phyloP scores from a whole-genome alignment of 352 stramenopile species.

The Pythium dissimile region DNA sequence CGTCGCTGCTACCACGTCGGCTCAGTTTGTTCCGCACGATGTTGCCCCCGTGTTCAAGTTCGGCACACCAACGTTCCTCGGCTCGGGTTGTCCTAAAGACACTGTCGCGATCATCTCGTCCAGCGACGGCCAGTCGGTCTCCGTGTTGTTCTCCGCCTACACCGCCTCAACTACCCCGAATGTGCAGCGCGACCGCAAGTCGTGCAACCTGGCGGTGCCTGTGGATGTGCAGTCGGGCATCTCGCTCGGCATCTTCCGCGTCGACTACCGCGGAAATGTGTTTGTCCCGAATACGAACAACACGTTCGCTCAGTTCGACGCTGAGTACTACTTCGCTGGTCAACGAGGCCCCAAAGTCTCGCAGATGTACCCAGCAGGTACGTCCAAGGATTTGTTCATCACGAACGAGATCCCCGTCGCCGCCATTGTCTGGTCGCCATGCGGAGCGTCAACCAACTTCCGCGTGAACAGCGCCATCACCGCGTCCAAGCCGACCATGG shows the following conservation, averaged over 20 bases:
- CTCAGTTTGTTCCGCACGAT: too few species aligned
- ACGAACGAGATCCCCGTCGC: conserved; percentile 37
- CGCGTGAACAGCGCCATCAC: conserved; percentile 49
- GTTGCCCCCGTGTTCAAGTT: too few species aligned
- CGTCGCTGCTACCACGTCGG: too few species aligned
- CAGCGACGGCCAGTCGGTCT: conserved; percentile 30
- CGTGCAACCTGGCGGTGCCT: conserved; percentile 39
- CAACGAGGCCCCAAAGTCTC: conserved; percentile 28
- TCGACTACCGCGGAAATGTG: conserved; percentile 47
- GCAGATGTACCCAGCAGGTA: conserved; percentile 29
- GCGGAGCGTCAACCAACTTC: conserved; percentile 45
- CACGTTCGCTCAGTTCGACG: conserved; percentile 40
- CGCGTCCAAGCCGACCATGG: conserved; percentile 26
- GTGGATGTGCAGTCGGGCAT: conserved; percentile 32
- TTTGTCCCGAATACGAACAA: conserved; percentile 31
- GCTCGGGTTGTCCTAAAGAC: conserved; percentile 30
- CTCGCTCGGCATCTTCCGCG: conserved; percentile 31
- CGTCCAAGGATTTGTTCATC: conserved; percentile 43
- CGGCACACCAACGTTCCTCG: conserved; percentile 27
- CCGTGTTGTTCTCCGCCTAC: conserved; percentile 33
- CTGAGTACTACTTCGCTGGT: conserved; percentile 60
- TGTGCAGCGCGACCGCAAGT: conserved; percentile 32
- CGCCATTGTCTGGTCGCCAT: conserved; percentile 50
- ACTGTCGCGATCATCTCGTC: conserved; percentile 23
- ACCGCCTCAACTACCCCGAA: conserved; percentile 24